Conservation (phyloP, 495 filamentous ascomycete genomes). For the Melanomma pulvis-pyrius region DNA sequence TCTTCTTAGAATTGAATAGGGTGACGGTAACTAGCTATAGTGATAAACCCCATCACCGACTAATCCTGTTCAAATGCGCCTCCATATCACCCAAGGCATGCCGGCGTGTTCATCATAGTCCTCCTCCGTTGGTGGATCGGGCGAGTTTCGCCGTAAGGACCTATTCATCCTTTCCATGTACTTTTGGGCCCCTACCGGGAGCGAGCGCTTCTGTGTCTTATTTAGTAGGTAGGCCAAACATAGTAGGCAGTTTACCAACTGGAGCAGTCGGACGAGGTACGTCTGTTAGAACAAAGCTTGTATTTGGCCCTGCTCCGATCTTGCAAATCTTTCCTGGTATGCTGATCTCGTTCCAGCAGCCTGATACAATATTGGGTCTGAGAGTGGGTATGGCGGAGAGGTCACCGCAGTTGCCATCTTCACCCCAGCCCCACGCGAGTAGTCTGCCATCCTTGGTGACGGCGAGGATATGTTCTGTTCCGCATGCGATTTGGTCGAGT, state of each 20-base stretch:
- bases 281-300: slow-evolving; percentile 15
- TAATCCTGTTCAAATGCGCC: too few species aligned
- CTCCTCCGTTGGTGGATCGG: too few species aligned
- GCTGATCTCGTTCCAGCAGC: neutral
- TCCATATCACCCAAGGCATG: too few species aligned
- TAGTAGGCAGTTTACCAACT: neutral
- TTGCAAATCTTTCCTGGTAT: neutral
- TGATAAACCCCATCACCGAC: too few species aligned
- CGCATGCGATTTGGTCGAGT: slow-evolving; percentile 65
- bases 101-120: too few species aligned
- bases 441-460: slow-evolving; percentile 60
- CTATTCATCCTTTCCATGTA: too few species aligned
- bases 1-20: too few species aligned
- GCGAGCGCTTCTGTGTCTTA: neutral
- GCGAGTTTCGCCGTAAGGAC: too few species aligned
- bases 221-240: neutral
- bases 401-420: slow-evolving; percentile 91
- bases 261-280: too few species aligned
- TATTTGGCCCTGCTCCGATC: slow-evolving; percentile 12
- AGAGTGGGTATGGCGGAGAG: neutral
- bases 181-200: too few species aligned
- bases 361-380: neutral
- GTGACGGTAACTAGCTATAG: too few species aligned
- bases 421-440: slow-evolving; percentile 89
- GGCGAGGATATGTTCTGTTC: slow-evolving; percentile 84